Percentiles rank a stretch among this genome's conserved stretches.
Conservation (phyloP, 2,329 filamentous ascomycete species). For the Onygena corvina region DNA sequence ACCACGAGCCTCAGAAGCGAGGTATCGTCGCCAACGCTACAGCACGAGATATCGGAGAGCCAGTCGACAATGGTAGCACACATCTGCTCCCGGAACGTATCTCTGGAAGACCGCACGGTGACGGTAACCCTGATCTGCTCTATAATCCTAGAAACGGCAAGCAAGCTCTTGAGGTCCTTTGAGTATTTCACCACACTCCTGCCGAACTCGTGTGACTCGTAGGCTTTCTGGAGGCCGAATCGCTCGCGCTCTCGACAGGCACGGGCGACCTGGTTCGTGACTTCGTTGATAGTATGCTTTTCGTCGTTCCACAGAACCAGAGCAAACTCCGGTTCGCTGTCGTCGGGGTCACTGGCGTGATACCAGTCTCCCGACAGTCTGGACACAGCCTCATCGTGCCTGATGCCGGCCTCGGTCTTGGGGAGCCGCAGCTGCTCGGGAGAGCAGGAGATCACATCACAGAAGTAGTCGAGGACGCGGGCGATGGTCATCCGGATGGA, state of each 20-base stretch:
- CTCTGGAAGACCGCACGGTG: constrained; percentile 81
- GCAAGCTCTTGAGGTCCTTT: constrained; percentile 56
- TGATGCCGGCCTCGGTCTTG: constrained; percentile 71
- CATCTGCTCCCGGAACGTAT: constrained; percentile 97
- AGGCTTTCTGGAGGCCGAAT: constrained; percentile 62
- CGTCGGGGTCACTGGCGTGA: constrained; percentile 46
- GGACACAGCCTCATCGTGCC: constrained; percentile 68
- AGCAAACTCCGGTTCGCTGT: constrained; percentile 62
- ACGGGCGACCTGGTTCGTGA: constrained; percentile 76
- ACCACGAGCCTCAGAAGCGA: constrained; percentile 67
- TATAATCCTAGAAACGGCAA: constrained; percentile 70
- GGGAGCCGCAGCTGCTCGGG: constrained; percentile 82
- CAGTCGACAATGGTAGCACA: constrained; percentile 95
- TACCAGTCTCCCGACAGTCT: constrained; percentile 67
- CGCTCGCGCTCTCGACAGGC: constrained; percentile 63
- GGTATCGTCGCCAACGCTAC: constrained; percentile 67
- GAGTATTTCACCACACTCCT: constrained; percentile 72
- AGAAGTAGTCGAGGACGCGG: constrained; percentile 81
- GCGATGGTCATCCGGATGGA: constrained; percentile 78
- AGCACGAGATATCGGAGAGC: constrained; percentile 85
- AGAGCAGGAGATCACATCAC: constrained; percentile 94
- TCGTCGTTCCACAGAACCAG: constrained; percentile 95
- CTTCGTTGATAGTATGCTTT: constrained; percentile 90
- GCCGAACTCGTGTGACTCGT: constrained; percentile 80
- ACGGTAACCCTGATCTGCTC: constrained; percentile 95